phyloP scores from a whole-genome alignment of 495 filamentous ascomycete genomes.

The Immersiella caudata region DNA sequence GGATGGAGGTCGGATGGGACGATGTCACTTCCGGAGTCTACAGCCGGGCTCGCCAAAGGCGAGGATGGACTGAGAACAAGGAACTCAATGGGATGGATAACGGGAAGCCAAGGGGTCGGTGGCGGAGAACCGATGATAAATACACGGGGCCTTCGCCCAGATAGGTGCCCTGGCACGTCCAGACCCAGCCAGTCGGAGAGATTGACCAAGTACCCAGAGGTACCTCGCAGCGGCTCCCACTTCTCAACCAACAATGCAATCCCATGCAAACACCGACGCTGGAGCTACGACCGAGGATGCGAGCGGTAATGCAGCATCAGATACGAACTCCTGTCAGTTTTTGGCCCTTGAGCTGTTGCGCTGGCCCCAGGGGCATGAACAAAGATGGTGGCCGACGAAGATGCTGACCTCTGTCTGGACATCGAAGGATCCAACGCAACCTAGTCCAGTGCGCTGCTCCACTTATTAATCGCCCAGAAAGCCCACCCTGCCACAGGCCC shows the following conservation, averaged over 20 bases:
- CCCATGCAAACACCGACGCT: background rate
- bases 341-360: background rate
- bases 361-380: background rate
- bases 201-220: constrained; percentile 8
- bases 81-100: background rate
- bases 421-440: background rate
- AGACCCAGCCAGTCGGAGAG: constrained; percentile 18
- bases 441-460: background rate
- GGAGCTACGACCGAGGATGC: background rate
- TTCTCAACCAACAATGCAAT: background rate
- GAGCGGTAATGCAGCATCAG: background rate
- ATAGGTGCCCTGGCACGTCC: background rate
- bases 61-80: background rate
- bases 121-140: background rate
- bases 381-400: background rate
- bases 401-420: background rate
- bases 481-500: background rate
- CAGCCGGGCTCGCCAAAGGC: constrained; percentile 6
- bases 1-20: background rate
- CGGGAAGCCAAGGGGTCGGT: background rate
- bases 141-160: background rate
- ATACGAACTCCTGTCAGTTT: background rate
- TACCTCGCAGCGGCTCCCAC: background rate
- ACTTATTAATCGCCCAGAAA: background rate
- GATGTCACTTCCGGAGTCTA: background rate